Base-by-base conservation (phyloP, 2,329 filamentous ascomycete species). In the Cryphonectria nitschkei region DNA sequence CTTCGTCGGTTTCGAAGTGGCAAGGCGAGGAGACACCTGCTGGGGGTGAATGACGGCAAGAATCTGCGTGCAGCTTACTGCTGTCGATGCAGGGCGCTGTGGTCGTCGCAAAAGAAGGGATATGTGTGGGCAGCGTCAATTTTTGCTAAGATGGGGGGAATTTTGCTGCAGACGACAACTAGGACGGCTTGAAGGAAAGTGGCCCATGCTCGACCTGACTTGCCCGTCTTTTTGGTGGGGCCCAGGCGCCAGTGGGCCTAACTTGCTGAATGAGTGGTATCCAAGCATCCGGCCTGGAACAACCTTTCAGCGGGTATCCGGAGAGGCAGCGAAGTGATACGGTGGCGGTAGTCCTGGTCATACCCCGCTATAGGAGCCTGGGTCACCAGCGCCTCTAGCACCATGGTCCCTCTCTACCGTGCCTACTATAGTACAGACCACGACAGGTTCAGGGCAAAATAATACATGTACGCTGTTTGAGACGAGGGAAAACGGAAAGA, bases 101-200 rank as follows among this genome's bases (percentile, higher is more conserved):
- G 41, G 41, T 65, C 63, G 63, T 65, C 63, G 63, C 63, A 63
- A 43, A 68, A 50, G 63, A 58, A 58, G 68, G 61, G 67, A 62
- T 43, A 63, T 50, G 7, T 66, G 70, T 32, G 41, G 41, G 43
- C 41, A 29, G n/a, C 26, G 63, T 64, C 61, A 72, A 72, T 69
- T 72, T 72, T 72, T 72, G 67, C 70, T 65, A 58, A 54, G 63
- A 72, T 32, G 64, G 67, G 70, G 43, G 65, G 67, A 68, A 29
- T 68, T 68, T 69, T 72, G 65, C 69, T 54, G 46, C 67, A 68
- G 67, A 46, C 68, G 56, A 60, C 63, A 67, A 46, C 60, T 72
- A 56, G 65, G 58, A 54, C 22, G 29, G 13, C 63, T 37, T 11
- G 2, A 19, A 61, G 43, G 62, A 34, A 65, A 26, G 63, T 65